These are phyloP conservation scores for Neophaeococcomyces mojaviensis DNA, from an alignment of 2,329 filamentous ascomycete species.

Conservation along the genomic window DNA sequence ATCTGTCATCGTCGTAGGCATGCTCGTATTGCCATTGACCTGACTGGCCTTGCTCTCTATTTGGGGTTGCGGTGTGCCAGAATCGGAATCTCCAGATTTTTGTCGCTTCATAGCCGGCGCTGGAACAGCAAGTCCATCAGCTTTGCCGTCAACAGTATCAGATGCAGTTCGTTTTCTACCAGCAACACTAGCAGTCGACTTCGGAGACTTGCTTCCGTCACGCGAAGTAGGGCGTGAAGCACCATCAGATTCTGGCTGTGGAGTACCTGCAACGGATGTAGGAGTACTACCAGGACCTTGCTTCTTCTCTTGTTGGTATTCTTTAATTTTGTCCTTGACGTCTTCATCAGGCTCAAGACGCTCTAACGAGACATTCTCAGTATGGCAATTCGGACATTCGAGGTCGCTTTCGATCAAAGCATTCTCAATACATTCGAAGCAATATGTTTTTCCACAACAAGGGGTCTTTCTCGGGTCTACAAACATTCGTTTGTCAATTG, in stretches of 20 bases:
- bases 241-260: conserved; percentile 10
- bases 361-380: conserved; percentile 87
- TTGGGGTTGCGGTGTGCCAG: conserved; percentile 31
- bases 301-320: conserved; percentile 54
- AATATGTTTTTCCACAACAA: conserved; percentile 97
- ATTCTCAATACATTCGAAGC: conserved; percentile 99
- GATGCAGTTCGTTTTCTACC: conserved; percentile 79
- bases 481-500: conserved; percentile 96
- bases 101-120: conserved; percentile 35
- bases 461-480: conserved; percentile 98
- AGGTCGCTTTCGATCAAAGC: conserved; percentile 98
- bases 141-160: conserved; percentile 49
- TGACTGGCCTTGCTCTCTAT: neutral
- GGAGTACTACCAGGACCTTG: conserved; percentile 28
- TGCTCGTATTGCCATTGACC: neutral
- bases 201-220: conserved; percentile 17
- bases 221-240: conserved; percentile 15
- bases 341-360: conserved; percentile 79
- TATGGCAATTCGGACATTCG: conserved; percentile 84
- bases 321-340: conserved; percentile 67
- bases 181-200: conserved; percentile 23
- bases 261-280: conserved; percentile 12
- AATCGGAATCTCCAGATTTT: conserved; percentile 34
- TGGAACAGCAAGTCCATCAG: conserved; percentile 40
- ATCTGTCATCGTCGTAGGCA: conserved; percentile 29